Evolutionary conservation across 441 rosid genomes (phyloP), one percentile per base, ranked within the genome.

Genomic region (Metrosideros polymorpha): DNA sequence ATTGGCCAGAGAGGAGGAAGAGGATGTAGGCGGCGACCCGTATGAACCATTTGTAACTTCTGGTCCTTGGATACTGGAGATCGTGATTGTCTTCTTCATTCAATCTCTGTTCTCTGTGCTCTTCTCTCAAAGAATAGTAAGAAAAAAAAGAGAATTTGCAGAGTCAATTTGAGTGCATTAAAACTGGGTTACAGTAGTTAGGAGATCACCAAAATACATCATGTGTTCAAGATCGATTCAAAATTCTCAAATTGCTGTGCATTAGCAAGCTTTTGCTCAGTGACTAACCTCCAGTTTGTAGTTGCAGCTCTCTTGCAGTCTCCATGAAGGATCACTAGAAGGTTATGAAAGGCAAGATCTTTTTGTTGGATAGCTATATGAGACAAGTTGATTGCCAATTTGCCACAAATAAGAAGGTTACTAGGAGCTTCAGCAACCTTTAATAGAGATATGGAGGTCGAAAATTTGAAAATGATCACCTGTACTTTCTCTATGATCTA

Each of bases 1-100:
- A 88, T 91, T 94, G 96, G 85, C 96, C 93, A 6, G 87, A 76
- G 10, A 93, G 87, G 53, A 94, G 88, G 52, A 91, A 91, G 39
- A 89, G 12, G 12, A 86, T 61, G 90, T 92, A 91, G 82, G 75
- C 42, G 25, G 75, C 71, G 76, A 93, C 91, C 8, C 91, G 90
- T 29, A 92, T 77, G 93, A 93, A 92, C 96, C 95, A 91, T 61
- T 66, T 87, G 88, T 89, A 89, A 63, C 89, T 89, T 76, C 82
- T 84, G 30, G 66, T 47, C 76, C 89, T 90, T 17, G 89, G 91
- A 71, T 86, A n/a, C n/a, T 9, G 85, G 55, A 84, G 51, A 57
- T 85, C 83, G 45, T 47, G 79, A 39, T 71, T 71, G 79, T 39
- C 39, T 53, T 57, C 87, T 43, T 50, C 55, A 1, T 82, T 53